phyloP scores from a whole-genome alignment of 2,329 filamentous ascomycete species.

The Cordyceps pruinosa region DNA sequence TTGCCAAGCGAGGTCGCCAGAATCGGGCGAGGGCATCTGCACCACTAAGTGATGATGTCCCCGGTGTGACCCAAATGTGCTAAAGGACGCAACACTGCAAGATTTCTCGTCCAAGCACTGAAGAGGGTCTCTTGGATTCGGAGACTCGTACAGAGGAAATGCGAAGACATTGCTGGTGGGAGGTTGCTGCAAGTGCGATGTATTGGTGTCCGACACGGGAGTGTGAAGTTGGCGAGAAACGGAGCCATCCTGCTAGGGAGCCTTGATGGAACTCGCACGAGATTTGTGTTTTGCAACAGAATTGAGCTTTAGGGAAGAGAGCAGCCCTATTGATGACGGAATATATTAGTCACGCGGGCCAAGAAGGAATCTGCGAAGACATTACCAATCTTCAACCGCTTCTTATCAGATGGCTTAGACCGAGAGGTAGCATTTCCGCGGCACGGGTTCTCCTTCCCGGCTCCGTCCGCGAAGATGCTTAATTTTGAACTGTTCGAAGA shows the following conservation, averaged over 20 bases:
- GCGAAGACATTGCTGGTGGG: not conserved
- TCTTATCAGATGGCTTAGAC: not conserved
- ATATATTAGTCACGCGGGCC: not conserved
- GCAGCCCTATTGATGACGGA: not conserved
- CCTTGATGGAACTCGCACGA: not conserved
- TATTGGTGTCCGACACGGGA: not conserved
- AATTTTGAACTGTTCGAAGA: not conserved
- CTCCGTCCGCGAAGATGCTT: not conserved
- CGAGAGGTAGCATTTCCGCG: not conserved
- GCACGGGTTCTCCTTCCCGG: not conserved
- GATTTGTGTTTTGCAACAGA: not conserved
- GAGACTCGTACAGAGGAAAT: not conserved
- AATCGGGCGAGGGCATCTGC: conserved; percentile 5
- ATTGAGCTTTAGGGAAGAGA: not conserved
- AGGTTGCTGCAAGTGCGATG: not conserved
- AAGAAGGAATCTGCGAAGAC: not conserved
- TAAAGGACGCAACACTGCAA: conserved; percentile 3
- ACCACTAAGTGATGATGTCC: conserved; percentile 13
- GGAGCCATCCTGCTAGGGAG: conserved; percentile 12
- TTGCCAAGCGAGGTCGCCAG: not conserved
- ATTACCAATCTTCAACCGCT: not conserved
- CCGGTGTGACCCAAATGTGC: conserved; percentile 6
- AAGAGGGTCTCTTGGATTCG: not conserved
- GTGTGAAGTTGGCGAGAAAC: conserved; percentile 8
- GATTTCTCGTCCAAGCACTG: not conserved